Evolutionary conservation across 1,139 yeast species (phyloP), one percentile per base, ranked within the genome.

Genomic region (Kodamaea ohmeri): DNA sequence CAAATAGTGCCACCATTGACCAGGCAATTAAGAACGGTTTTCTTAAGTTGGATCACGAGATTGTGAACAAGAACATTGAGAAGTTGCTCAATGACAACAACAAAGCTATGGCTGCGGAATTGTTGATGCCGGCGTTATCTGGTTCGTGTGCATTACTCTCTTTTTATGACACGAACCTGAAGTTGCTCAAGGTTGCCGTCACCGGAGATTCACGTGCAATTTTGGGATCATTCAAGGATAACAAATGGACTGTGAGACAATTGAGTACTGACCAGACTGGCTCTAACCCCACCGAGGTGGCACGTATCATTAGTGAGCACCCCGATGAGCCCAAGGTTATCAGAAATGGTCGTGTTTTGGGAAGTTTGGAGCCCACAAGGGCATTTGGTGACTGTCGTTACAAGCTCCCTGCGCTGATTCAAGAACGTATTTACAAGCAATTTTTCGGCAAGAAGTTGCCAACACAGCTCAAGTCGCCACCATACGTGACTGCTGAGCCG

Each of bases 311-410:
- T 32, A 69, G 79, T 34, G 97, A 90, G 61, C 98, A 92, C 61
- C 98, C 98, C 1, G 83, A 82, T 44, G 97, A 92, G 61, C 83
- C 88, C 20, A 78, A 79, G 41, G 92, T 83, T 25, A 80, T 90
- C 18, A 76, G 88, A 51, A 80, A 87, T 46, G 98, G 98, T 4
- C 76, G 98, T 49, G 86, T 94, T 4, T 72, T 92, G 50, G 99
- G 99, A 0, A 79, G 90, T n/a, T 73, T 92, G 46, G 98, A 94
- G 60, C 98, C 99, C 4, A 80, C 96, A 0, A 73, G 98, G 52
- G 96, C 97, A 1, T 94, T 92, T 69, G 98, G 99, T 34, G 99
- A 92, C 61, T 95, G 96, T 45, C 76, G 96, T 46, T 92, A 88
- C 60, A 92, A 92, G 58, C 71, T 88, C 20, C 83, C 86, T 20